Evolutionary conservation across 2,329 filamentous ascomycete species (phyloP), one percentile per base, ranked within the genome.

Genomic region (Talaromyces marneffei): DNA sequence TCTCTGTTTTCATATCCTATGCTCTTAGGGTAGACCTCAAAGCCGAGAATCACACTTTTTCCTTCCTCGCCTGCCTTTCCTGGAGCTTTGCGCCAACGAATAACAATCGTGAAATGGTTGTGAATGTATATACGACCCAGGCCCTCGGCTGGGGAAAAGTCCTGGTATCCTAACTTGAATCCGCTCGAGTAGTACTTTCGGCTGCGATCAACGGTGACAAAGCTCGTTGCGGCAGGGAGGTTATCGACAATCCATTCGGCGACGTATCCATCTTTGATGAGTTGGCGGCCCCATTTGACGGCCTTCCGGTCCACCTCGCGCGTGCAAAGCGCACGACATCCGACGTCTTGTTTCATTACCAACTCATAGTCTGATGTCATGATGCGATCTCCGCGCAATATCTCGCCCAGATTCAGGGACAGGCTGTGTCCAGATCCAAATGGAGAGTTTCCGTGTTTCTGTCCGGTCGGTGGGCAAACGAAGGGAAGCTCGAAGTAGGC

Each of bases 201-300:
- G 52, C 84, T 86, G 77, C 91, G 91, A 74, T 95, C 91, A 37
- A 90, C 88, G 0, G 90, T 93, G 29, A 94, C 88, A 70, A 95
- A 95, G 73, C 88, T 92, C 8, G 91, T 95, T 37, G 91, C 91
- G 6, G 91, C 91, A 1, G 92, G 91, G 9, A 96, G 81, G 69
- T 96, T 96, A 74, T 96, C 91, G 65, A 94, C 89, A 66, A 96
- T 95, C 92, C 91, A 96, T 75, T 96, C 91, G 1, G 87, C 87
- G n/a, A 94, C 86, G 73, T 94, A 95, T 37, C 89, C 90, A 58
- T 92, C 84, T 63, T 83, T 83, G 40, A 96, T 87, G 69, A 96
- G 77, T 64, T 92, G 81, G 67, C 83, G 84, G 4, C 89, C 88
- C 71, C 85, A 84, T 67, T 83, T 82, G 62, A 95, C 74, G 52